Evolutionary conservation across 2,329 filamentous ascomycete genomes (phyloP).

Genomic region (Fusarium sp.): DNA sequence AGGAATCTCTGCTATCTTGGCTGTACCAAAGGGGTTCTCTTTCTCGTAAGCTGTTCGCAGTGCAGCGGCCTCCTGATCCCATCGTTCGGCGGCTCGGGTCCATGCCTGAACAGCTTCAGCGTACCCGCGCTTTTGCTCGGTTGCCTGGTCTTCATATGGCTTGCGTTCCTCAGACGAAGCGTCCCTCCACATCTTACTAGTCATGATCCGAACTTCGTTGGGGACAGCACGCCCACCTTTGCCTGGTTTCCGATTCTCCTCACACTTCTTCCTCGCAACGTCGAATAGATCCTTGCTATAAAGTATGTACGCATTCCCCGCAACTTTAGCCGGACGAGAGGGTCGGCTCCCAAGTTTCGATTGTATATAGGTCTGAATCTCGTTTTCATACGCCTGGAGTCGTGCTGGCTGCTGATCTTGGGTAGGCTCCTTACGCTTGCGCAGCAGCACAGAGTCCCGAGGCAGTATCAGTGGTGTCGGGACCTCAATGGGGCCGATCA

Average conservation of each 20-base stretch:
- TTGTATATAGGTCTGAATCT: constrained; percentile 62
- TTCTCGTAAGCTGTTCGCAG: constrained; percentile 62
- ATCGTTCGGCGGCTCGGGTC: constrained; percentile 70
- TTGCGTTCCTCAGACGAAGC: constrained; percentile 73
- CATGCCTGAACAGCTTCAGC: constrained; percentile 66
- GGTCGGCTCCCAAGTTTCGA: constrained; percentile 77
- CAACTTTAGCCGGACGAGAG: constrained; percentile 74
- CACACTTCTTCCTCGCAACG: constrained; percentile 66
- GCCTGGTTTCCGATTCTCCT: constrained; percentile 69
- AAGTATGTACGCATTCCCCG: constrained; percentile 86
- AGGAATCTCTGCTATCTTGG: constrained; percentile 38
- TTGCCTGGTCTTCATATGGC: constrained; percentile 81
- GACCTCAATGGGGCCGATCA: constrained; percentile 83
- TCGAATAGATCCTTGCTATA: constrained; percentile 85
- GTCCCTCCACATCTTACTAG: constrained; percentile 92
- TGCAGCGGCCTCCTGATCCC: constrained; percentile 74
- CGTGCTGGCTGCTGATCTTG: constrained; percentile 62
- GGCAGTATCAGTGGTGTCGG: constrained; percentile 78
- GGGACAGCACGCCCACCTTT: constrained; percentile 70
- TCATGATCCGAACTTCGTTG: constrained; percentile 85
- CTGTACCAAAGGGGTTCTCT: constrained; percentile 55
- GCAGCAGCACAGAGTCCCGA: constrained; percentile 61
- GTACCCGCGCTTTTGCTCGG: constrained; percentile 74
- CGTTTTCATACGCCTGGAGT: constrained; percentile 65
- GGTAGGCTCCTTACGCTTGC: constrained; percentile 65